These are phyloP conservation scores for Psilocybe cyanescens DNA, from an alignment of 768 basidiomycete genomes.

Conservation along the genomic window DNA sequence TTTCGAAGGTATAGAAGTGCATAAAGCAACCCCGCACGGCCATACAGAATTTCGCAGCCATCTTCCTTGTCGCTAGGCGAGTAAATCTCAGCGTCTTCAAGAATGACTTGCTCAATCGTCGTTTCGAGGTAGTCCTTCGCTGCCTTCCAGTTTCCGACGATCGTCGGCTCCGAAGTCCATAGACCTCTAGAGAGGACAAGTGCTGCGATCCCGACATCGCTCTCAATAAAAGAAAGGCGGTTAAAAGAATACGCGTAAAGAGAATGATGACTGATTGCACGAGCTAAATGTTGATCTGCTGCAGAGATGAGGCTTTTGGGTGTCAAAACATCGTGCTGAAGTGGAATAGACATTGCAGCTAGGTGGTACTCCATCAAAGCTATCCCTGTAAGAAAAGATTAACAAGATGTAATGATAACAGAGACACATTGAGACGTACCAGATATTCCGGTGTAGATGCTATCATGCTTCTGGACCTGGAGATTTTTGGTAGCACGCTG, in stretches of 20 bases:
- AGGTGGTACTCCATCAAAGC: slow-evolving; percentile 30
- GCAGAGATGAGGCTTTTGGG: slow-evolving; percentile 17
- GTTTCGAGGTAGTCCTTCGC: slow-evolving; percentile 28
- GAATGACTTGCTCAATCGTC: slow-evolving; percentile 24
- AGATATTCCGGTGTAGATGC: slow-evolving; percentile 21
- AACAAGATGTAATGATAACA: not conserved
- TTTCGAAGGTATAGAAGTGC: slow-evolving; percentile 50
- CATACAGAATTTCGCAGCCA: slow-evolving; percentile 61
- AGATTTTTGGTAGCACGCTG: slow-evolving; percentile 20
- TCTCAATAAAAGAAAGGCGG: slow-evolving; percentile 43
- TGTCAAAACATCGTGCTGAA: slow-evolving; percentile 15
- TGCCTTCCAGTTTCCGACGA: slow-evolving; percentile 22
- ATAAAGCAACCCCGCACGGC: slow-evolving; percentile 61
- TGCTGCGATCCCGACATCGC: slow-evolving; percentile 39
- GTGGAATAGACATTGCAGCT: slow-evolving; percentile 12
- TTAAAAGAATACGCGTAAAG: slow-evolving; percentile 12
- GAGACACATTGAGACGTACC: slow-evolving; percentile 9
- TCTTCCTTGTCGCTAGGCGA: slow-evolving; percentile 37
- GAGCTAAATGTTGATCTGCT: slow-evolving; percentile 25
- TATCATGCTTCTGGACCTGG: slow-evolving; percentile 19
- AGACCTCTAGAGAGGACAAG: slow-evolving; percentile 34
- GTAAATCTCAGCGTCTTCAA: slow-evolving; percentile 23
- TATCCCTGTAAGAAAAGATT: slow-evolving; percentile 20
- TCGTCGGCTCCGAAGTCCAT: slow-evolving; percentile 23
- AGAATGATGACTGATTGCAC: slow-evolving; percentile 19